Conservation (phyloP, 108 stramenopile genomes). For the Cylindrotheca fusiformis region DNA sequence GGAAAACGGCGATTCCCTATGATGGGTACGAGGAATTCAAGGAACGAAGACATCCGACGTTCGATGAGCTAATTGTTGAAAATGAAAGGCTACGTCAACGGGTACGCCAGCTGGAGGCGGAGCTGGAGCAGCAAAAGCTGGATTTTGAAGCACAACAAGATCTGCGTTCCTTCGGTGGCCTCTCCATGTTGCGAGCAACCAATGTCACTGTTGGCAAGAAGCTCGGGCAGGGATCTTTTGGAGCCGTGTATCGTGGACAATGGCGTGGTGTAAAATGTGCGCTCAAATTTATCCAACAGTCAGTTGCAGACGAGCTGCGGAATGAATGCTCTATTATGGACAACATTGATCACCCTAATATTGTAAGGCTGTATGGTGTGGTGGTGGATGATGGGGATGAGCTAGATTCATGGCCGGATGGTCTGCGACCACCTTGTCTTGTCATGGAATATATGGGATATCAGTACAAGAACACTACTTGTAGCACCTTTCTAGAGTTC, state of each 20-base stretch:
- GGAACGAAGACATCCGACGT: not conserved
- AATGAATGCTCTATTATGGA: slow-evolving; percentile 17
- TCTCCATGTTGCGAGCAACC: slow-evolving; percentile 5
- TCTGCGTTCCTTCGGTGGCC: slow-evolving; percentile 2
- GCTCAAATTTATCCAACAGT: slow-evolving; percentile 14
- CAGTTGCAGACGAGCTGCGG: slow-evolving; percentile 1
- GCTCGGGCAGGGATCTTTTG: slow-evolving; percentile 16
- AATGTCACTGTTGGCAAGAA: slow-evolving; percentile 16
- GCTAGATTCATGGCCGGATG: slow-evolving; percentile 7
- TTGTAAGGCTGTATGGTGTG: slow-evolving; percentile 16
- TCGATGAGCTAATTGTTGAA: slow-evolving; percentile 1
- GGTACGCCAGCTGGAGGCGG: not conserved
- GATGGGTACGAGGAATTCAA: too few relatives aligned
- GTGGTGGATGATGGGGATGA: not conserved
- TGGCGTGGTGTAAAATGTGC: slow-evolving; percentile 19
- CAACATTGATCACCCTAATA: slow-evolving; percentile 21
- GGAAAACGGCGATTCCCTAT: too few relatives aligned
- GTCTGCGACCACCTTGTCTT: slow-evolving; percentile 11
- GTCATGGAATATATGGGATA: slow-evolving; percentile 21
- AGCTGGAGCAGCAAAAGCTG: not conserved
- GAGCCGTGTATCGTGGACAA: slow-evolving; percentile 11
- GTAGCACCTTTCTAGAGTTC: slow-evolving; percentile 4
- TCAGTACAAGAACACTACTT: not conserved
- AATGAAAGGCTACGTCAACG: slow-evolving; percentile 6
- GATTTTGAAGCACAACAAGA: slow-evolving; percentile 6